Evolutionary conservation across 2,329 filamentous ascomycete genomes (phyloP).

Genomic region (Exophiala oligosperma): DNA sequence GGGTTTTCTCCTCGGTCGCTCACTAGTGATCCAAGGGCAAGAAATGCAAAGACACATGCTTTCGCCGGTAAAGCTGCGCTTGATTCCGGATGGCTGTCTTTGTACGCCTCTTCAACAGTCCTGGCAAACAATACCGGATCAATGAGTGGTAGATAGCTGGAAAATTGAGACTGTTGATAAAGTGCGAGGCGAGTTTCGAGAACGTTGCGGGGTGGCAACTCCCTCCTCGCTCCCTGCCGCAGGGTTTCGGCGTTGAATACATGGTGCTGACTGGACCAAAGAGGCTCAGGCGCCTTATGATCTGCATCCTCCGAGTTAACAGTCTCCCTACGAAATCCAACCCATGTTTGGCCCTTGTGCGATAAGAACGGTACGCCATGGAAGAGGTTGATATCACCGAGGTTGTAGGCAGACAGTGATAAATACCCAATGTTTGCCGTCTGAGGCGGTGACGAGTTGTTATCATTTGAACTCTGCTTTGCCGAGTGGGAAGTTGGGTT

Average conservation of each 20-base stretch:
- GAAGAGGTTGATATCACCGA: conserved; percentile 49
- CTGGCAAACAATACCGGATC: too few relatives aligned
- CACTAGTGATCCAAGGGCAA: conserved; percentile 39
- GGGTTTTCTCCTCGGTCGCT: conserved; percentile 20
- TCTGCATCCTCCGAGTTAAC: conserved; percentile 16
- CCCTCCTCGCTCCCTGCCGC: too few relatives aligned
- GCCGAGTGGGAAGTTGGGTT: not conserved
- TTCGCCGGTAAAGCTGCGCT: conserved; percentile 32
- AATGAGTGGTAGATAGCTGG: too few relatives aligned
- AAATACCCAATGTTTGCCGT: not conserved
- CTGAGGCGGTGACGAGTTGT: too few relatives aligned
- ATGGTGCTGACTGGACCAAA: conserved; percentile 38
- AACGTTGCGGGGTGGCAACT: too few relatives aligned
- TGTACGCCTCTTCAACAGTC: too few relatives aligned
- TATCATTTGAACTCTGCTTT: not conserved
- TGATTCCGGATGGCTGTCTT: conserved; percentile 36
- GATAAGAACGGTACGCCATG: conserved; percentile 54
- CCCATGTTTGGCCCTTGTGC: conserved; percentile 49
- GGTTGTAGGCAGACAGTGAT: conserved; percentile 50
- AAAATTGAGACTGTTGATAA: too few relatives aligned
- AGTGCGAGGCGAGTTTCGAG: too few relatives aligned
- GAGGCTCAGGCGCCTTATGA: conserved; percentile 12
- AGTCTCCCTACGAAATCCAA: conserved; percentile 46
- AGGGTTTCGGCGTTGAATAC: too few relatives aligned
- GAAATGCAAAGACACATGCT: conserved; percentile 53